Conservation (phyloP, 805 yeast genomes). For the Kodamaea kaohsiungensis region DNA sequence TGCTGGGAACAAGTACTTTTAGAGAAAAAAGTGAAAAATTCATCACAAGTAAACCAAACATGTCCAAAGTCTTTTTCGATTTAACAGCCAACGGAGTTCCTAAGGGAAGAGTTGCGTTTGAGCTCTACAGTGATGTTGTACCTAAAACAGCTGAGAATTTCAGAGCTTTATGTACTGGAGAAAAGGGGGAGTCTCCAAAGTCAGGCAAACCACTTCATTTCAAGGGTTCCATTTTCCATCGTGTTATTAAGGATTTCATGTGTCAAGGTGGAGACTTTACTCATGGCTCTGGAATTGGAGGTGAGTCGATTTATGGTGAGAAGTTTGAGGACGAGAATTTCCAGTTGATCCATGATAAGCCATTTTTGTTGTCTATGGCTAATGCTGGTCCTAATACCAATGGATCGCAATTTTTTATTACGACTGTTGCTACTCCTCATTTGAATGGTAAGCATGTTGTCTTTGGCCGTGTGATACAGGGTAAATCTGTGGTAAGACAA, state of each 20-base stretch:
- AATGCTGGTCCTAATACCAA: constrained; percentile 95
- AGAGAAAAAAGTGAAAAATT: background rate
- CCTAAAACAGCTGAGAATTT: constrained; percentile 92
- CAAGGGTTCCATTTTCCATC: constrained; percentile 88
- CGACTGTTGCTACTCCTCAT: constrained; percentile 92
- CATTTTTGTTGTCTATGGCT: constrained; percentile 93
- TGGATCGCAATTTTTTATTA: constrained; percentile 93
- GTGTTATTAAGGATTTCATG: constrained; percentile 89
- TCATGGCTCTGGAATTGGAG: constrained; percentile 44
- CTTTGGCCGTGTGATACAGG: constrained; percentile 82
- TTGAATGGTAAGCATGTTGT: constrained; percentile 96
- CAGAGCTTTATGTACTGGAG: constrained; percentile 87
- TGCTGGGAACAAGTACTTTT: background rate
- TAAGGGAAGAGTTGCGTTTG: constrained; percentile 78
- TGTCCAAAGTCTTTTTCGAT: constrained; percentile 72
- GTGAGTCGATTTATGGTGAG: constrained; percentile 47
- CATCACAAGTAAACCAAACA: background rate
- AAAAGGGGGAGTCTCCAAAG: constrained; percentile 58
- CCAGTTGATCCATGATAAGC: constrained; percentile 69
- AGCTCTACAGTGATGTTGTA: constrained; percentile 68
- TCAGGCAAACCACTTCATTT: constrained; percentile 68
- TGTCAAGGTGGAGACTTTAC: constrained; percentile 87
- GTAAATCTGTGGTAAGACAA: constrained; percentile 76
- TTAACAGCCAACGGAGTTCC: constrained; percentile 68
- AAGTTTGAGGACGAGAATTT: constrained; percentile 91